phyloP scores from a whole-genome alignment of 2,329 filamentous ascomycete genomes.

The Phoma herbarum region DNA sequence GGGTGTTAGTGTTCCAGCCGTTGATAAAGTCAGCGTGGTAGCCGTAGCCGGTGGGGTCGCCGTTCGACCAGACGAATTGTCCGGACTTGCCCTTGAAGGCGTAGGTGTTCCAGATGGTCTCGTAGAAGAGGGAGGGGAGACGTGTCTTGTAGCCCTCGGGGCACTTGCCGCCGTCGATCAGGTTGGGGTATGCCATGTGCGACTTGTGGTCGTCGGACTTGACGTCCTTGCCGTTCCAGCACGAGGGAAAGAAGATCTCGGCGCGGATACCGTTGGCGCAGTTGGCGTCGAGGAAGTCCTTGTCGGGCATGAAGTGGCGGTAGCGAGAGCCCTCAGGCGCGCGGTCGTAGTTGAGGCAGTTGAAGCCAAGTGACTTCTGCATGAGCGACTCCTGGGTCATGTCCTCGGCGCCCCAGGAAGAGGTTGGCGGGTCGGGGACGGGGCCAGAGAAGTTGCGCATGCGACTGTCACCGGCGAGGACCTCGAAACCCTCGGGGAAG shows the following conservation, averaged over 20 bases:
- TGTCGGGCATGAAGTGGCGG: slow-evolving; percentile 83
- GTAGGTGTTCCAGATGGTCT: slow-evolving; percentile 65
- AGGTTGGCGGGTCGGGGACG: slow-evolving; percentile 74
- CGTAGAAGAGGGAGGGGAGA: slow-evolving; percentile 67
- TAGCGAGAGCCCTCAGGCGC: slow-evolving; percentile 76
- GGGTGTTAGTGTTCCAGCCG: slow-evolving; percentile 72
- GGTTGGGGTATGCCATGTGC: slow-evolving; percentile 71
- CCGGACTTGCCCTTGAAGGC: slow-evolving; percentile 61
- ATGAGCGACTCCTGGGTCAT: slow-evolving; percentile 74
- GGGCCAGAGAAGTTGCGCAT: slow-evolving; percentile 64
- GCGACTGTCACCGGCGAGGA: slow-evolving; percentile 72
- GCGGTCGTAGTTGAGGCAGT: slow-evolving; percentile 84
- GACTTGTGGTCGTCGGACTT: slow-evolving; percentile 68
- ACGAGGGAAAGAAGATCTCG: slow-evolving; percentile 78
- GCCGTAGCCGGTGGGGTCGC: slow-evolving; percentile 77
- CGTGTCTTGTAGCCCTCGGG: slow-evolving; percentile 63
- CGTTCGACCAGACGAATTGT: slow-evolving; percentile 73
- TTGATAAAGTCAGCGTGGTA: slow-evolving; percentile 76
- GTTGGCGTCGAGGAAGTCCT: slow-evolving; percentile 79
- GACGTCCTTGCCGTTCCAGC: slow-evolving; percentile 71
- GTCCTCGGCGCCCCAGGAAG: slow-evolving; percentile 70
- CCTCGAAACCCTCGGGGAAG: slow-evolving; percentile 76
- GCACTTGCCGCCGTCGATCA: slow-evolving; percentile 63
- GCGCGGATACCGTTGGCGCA: slow-evolving; percentile 81
- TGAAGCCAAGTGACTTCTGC: slow-evolving; percentile 90